Base-by-base conservation (phyloP, 140 eudicot species). In the Anethum foeniculum region DNA sequence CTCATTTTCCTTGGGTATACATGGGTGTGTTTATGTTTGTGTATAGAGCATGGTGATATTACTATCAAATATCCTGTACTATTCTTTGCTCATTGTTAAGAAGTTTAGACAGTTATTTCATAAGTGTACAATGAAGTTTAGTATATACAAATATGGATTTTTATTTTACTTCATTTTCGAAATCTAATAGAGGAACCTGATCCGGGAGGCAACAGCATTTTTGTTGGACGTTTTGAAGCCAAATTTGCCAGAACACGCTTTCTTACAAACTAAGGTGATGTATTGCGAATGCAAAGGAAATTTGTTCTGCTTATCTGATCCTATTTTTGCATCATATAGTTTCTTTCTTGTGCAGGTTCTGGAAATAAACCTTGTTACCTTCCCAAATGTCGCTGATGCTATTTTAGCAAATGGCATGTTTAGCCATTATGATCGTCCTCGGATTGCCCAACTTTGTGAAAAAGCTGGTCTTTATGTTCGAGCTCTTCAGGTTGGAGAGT, bases 181-280 rank as follows among this genome's bases (percentile, higher is more conserved):
- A 12, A 12, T 25, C 34, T 78, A 71, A 43, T 88, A 95, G 99
- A 92, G 99, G 89, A 95, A 95, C 90, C 48, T 95, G 89, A 95
- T 95, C 25, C 96, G 99, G 46, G 99, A 95, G 85, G 97, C 99
- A 56, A 95, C 99, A 11, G 99, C 99, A 85, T 95, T 95, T 75
- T 81, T 95, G 83, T 85, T 95, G 88, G 99, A 95, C 86, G 99
- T 95, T 79, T 86, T 95, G 87, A 95, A 95, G 89, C 97, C 99
- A 58, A 89, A 95, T 75, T 74, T 89, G 76, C 99, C 99, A 9
- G 99, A 95, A 81, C 97, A 95, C 83, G 95, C 90, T 39, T 88
- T 52, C 86, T 86, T 95, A 79, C 99, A 95, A 87, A 92, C 99
- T 46, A 95, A 95, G 95, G 99, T 95, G 49, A n/a, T 41, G 38